Conservation (phyloP, 768 basidiomycete species). For the Leccinum truebloodii region DNA sequence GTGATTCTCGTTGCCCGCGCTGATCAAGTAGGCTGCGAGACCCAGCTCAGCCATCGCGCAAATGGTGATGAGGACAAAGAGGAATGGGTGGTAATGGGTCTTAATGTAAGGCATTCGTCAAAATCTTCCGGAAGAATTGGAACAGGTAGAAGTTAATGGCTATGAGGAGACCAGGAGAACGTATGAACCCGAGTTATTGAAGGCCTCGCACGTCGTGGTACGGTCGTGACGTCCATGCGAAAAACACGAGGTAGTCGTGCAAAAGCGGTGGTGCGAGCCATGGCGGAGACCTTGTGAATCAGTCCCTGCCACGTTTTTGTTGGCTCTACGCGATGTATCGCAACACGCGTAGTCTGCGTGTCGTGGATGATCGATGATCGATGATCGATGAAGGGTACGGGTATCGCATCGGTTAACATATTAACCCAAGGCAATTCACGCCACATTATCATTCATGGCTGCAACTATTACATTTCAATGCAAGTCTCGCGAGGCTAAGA, state of each 20-base stretch:
- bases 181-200: slow-evolving; percentile 18
- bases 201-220: slow-evolving; percentile 23
- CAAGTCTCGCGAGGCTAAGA: slow-evolving; percentile 71
- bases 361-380: neutral
- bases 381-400: slow-evolving; percentile 4
- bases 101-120: slow-evolving; percentile 44
- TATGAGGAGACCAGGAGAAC: slow-evolving; percentile 14
- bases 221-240: slow-evolving; percentile 33
- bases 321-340: slow-evolving; percentile 6
- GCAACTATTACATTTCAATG: slow-evolving; percentile 44
- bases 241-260: slow-evolving; percentile 31
- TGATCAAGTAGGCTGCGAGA: slow-evolving; percentile 72
- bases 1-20: slow-evolving; percentile 59
- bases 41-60: slow-evolving; percentile 73
- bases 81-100: slow-evolving; percentile 60
- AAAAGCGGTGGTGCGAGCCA: slow-evolving; percentile 8
- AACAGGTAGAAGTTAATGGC: slow-evolving; percentile 13
- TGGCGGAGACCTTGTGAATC: slow-evolving; percentile 6
- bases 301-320: slow-evolving; percentile 13
- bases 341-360: slow-evolving; percentile 22
- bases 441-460: slow-evolving; percentile 18
- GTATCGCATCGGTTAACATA: slow-evolving; percentile 8
- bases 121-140: slow-evolving; percentile 11
- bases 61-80: slow-evolving; percentile 65
- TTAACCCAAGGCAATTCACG: slow-evolving; percentile 16